phyloP scores from a whole-genome alignment of 148 eudicot species.

The Fagopyrum esculentum region DNA sequence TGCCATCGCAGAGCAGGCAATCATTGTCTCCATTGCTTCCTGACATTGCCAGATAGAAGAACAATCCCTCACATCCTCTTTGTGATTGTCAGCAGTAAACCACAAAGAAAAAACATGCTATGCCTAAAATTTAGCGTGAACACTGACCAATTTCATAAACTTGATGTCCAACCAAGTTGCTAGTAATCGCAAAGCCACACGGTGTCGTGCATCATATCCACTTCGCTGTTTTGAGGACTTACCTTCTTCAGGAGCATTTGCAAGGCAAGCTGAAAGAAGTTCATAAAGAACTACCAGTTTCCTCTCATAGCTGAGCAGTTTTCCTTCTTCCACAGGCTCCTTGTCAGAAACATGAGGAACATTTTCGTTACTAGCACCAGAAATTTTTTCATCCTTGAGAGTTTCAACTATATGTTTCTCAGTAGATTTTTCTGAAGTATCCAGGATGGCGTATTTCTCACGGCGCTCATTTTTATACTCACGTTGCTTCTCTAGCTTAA shows the following conservation, averaged over 20 bases:
- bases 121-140: background rate
- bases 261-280: slow-evolving; percentile 90
- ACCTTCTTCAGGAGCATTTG: slow-evolving; percentile 48
- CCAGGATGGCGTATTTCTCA: slow-evolving; percentile 42
- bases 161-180: slow-evolving; percentile 83
- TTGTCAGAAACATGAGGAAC: slow-evolving; percentile 29
- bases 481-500: slow-evolving; percentile 46
- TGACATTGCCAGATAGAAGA: slow-evolving; percentile 20
- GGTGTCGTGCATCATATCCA: slow-evolving; percentile 94
- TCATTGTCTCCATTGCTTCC: slow-evolving; percentile 89
- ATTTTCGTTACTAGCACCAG: slow-evolving; percentile 24
- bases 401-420: slow-evolving; percentile 27
- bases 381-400: slow-evolving; percentile 22
- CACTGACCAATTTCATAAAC: slow-evolving; percentile 74
- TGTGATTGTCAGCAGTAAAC: background rate
- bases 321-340: slow-evolving; percentile 58
- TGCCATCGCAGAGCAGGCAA: slow-evolving; percentile 98
- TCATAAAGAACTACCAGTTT: slow-evolving; percentile 74
- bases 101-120: background rate
- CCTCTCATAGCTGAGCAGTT: slow-evolving; percentile 55
- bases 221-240: slow-evolving; percentile 42
- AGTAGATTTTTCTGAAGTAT: slow-evolving; percentile 21
- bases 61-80: background rate
- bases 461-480: slow-evolving; percentile 54
- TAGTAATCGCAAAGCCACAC: slow-evolving; percentile 79